Percentiles rank a stretch among this genome's conserved stretches.
Evolutionary conservation across 441 rosid genomes (phyloP).

Genomic region (Hura crepitans): DNA sequence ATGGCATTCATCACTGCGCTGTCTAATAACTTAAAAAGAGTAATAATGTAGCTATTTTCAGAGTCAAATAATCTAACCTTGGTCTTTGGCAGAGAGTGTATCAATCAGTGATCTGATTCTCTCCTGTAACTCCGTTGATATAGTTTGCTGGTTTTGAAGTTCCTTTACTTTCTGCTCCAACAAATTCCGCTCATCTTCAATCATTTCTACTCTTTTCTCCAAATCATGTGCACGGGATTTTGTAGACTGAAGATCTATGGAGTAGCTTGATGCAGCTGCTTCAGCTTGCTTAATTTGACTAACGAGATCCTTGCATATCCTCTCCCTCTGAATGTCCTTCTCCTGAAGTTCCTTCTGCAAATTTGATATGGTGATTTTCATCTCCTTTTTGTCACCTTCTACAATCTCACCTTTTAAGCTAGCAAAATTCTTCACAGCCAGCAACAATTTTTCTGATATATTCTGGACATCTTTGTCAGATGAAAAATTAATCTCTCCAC

Average conservation of each 20-base stretch:
- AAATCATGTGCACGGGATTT: constrained; percentile 47
- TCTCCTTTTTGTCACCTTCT: constrained; percentile 62
- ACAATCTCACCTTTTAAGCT: constrained; percentile 43
- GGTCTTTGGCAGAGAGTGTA: constrained; percentile 74
- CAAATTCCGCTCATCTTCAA: constrained; percentile 48
- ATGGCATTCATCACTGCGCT: constrained; percentile 21
- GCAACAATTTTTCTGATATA: constrained; percentile 53
- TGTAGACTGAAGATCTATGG: constrained; percentile 66
- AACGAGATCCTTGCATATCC: constrained; percentile 81
- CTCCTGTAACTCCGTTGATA: constrained; percentile 49
- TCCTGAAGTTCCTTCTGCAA: constrained; percentile 92
- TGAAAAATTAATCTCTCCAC: constrained; percentile 29
- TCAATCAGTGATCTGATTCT: constrained; percentile 52
- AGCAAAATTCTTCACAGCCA: constrained; percentile 47
- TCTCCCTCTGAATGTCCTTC: constrained; percentile 82
- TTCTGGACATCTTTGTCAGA: constrained; percentile 61
- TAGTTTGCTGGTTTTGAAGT: constrained; percentile 60
- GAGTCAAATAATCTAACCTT: constrained; percentile 48
- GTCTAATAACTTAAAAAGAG: not conserved
- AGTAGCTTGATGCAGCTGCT: constrained; percentile 58
- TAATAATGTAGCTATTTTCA: constrained; percentile 12
- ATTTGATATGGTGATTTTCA: constrained; percentile 62
- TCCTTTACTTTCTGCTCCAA: constrained; percentile 56
- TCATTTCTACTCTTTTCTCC: constrained; percentile 50
- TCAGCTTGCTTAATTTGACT: constrained; percentile 95